phyloP scores from a whole-genome alignment of 139 green algal genomes.

The Trebouxia sp. region DNA sequence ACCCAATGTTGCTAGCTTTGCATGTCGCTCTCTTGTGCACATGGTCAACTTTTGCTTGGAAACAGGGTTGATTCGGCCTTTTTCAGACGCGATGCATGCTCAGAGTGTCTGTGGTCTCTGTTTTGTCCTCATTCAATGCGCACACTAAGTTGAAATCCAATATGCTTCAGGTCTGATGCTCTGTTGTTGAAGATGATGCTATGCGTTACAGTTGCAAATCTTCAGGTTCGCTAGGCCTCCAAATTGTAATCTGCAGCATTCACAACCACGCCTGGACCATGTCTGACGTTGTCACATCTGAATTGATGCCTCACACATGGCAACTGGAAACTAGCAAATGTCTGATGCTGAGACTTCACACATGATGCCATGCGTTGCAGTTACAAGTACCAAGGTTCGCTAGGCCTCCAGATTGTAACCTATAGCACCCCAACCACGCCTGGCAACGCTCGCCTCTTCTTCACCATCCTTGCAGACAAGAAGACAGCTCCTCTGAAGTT shows the following conservation, averaged over 20 bases:
- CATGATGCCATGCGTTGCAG: not conserved
- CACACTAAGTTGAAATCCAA: too few relatives aligned
- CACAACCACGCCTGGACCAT: too few relatives aligned
- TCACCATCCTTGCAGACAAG: not conserved
- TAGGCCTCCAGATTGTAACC: not conserved
- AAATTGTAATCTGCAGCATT: too few relatives aligned
- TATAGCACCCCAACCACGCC: not conserved
- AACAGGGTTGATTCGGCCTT: not conserved
- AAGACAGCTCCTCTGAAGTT: not conserved
- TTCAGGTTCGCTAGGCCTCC: too few relatives aligned
- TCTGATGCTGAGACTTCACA: not conserved
- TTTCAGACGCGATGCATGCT: too few relatives aligned
- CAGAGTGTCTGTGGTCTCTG: too few relatives aligned
- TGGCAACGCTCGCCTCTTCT: conserved; percentile 2
- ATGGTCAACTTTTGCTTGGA: not conserved
- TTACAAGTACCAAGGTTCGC: not conserved
- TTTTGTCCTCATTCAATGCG: too few relatives aligned
- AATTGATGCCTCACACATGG: not conserved
- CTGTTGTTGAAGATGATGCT: too few relatives aligned
- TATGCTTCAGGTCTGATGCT: too few relatives aligned
- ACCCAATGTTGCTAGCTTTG: too few relatives aligned
- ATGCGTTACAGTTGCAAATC: too few relatives aligned
- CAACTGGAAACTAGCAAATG: not conserved
- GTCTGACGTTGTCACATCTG: not conserved
- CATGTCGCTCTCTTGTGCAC: too few relatives aligned